A percentile compares a stretch with the other conserved stretches of the same genome.
Conservation (phyloP, 106 monocot genomes). For the Dendrobium catenatum region DNA sequence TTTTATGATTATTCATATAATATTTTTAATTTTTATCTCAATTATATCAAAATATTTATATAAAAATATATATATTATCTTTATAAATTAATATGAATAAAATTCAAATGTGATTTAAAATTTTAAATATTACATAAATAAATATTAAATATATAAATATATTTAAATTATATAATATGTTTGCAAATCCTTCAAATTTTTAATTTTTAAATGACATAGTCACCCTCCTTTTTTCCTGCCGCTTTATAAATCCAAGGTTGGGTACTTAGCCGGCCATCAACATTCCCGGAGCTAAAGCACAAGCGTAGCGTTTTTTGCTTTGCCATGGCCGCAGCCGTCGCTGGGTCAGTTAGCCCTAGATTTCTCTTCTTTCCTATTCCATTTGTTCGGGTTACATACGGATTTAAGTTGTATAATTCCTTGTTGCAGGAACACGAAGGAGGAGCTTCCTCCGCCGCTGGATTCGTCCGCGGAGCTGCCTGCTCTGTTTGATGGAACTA, state of each 20-base stretch:
- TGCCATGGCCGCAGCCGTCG: not conserved
- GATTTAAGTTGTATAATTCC: not conserved
- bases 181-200: no score
- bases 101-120: no score
- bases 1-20: no score
- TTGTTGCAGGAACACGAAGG: slow-evolving; percentile 17
- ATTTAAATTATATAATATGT: no score
- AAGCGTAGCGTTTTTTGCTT: not conserved
- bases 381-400: not conserved
- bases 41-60: no score
- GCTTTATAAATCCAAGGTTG: not conserved
- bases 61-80: no score
- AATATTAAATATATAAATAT: no score
- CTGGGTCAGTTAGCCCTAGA: not conserved
- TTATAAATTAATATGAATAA: no score
- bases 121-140: no score
- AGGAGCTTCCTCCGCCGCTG: slow-evolving; percentile 41
- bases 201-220: no score
- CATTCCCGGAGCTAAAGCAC: not conserved
- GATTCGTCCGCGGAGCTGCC: slow-evolving; percentile 44
- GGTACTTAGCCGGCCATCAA: not conserved
- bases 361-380: not conserved
- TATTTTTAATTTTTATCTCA: no score
- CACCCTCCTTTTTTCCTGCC: not conserved
- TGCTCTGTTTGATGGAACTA: slow-evolving; percentile 75